These are phyloP conservation scores for Stephania japonica DNA, from an alignment of 164 flowering plant species.

Conservation along the genomic window DNA sequence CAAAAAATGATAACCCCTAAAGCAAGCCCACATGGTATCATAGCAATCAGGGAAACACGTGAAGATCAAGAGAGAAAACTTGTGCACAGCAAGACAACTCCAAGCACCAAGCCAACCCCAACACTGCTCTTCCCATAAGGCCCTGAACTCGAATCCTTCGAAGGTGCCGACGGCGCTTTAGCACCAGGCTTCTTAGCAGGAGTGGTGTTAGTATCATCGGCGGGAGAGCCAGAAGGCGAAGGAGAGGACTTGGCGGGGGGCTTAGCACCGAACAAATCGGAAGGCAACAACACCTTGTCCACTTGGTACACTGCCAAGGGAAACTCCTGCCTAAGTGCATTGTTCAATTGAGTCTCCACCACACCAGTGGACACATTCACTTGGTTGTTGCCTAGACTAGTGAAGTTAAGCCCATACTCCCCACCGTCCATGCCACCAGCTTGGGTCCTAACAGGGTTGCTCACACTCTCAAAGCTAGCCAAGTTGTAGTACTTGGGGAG, in stretches of 20 bases:
- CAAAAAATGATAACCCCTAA: no score
- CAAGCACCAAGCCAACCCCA: conserved; percentile 29
- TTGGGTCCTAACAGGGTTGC: conserved; percentile 78
- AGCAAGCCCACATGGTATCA: no score
- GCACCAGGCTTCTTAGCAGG: conserved; percentile 5
- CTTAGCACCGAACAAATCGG: conserved; percentile 39
- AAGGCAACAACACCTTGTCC: conserved; percentile 69
- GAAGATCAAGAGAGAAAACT: conserved; percentile 26
- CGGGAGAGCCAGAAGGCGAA: conserved; percentile 14
- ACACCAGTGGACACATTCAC: conserved; percentile 62
- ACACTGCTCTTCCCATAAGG: conserved; percentile 21
- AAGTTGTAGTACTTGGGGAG: conserved; percentile 55
- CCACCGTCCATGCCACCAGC: conserved; percentile 42
- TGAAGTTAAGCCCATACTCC: conserved; percentile 44
- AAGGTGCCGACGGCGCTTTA: conserved; percentile 4
- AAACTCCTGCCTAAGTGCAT: conserved; percentile 28
- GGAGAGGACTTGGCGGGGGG: conserved; percentile 36
- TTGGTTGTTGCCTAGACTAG: conserved; percentile 31
- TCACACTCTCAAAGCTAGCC: conserved; percentile 31
- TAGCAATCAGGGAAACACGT: no score
- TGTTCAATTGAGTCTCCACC: conserved; percentile 42
- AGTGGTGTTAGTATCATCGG: neutral
- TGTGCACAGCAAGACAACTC: conserved; percentile 36
- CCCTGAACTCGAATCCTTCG: conserved; percentile 20
- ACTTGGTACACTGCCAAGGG: conserved; percentile 77